A percentile compares a stretch with the other conserved stretches of the same genome.
phyloP scores from a whole-genome alignment of 2,329 filamentous ascomycete genomes.

The Monilinia aucupariae region DNA sequence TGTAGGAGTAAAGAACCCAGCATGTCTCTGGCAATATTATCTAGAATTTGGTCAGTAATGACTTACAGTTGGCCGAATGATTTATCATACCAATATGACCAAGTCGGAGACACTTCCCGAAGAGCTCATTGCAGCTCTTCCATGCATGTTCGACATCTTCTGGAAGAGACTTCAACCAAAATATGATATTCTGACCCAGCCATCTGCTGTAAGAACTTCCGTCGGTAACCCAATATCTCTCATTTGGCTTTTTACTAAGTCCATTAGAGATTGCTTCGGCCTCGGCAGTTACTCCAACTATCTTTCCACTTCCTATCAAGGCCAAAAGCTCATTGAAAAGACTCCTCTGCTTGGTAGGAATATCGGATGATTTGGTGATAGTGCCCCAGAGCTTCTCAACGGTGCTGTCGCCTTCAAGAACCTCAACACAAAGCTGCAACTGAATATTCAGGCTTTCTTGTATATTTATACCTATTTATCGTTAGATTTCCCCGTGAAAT shows the following conservation, averaged over 20 bases:
- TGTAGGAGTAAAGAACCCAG: constrained; percentile 25
- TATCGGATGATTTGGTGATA: constrained; percentile 36
- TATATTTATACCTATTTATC: constrained; percentile 27
- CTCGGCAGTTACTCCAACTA: constrained; percentile 54
- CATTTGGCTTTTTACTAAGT: constrained; percentile 24
- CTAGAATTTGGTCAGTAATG: constrained; percentile 22
- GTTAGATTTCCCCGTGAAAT: background rate
- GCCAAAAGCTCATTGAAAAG: constrained; percentile 60
- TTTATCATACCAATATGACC: constrained; percentile 31
- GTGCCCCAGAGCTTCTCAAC: constrained; percentile 42
- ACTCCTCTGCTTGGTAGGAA: constrained; percentile 42
- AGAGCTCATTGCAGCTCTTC: constrained; percentile 31
- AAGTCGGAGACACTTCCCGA: constrained; percentile 32
- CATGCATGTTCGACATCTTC: constrained; percentile 23
- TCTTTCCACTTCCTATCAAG: constrained; percentile 53
- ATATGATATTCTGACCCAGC: constrained; percentile 32
- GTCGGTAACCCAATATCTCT: constrained; percentile 33
- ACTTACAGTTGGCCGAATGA: background rate
- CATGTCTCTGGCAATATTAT: constrained; percentile 29
- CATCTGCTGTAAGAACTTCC: constrained; percentile 31
- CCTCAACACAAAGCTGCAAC: constrained; percentile 39
- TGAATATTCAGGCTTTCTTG: constrained; percentile 38
- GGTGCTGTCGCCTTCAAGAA: constrained; percentile 43
- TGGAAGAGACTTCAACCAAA: constrained; percentile 26
- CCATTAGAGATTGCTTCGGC: constrained; percentile 40